Evolutionary conservation across 2,329 filamentous ascomycete genomes (phyloP).

Genomic region (Claviceps spartinae): DNA sequence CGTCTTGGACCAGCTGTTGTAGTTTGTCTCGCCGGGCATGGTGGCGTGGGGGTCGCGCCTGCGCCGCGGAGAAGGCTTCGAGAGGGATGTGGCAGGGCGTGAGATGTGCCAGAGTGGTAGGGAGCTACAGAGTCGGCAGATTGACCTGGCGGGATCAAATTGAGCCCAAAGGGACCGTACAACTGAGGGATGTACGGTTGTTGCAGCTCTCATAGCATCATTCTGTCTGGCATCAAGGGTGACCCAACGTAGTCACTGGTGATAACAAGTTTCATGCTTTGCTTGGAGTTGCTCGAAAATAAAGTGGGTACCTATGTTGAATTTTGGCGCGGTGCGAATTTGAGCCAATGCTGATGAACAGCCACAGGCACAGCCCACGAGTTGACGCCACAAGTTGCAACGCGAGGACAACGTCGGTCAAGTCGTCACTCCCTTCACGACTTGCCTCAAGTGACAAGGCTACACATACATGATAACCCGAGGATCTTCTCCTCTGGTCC

Average conservation of each 20-base stretch:
- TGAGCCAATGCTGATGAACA: too few species aligned
- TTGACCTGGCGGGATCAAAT: constrained; percentile 12
- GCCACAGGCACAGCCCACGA: too few species aligned
- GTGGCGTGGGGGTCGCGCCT: constrained; percentile 6
- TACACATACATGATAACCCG: too few species aligned
- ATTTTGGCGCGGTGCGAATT: neutral
- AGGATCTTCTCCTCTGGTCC: too few species aligned
- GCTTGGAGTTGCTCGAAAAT: neutral
- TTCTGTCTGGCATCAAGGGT: neutral
- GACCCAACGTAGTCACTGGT: neutral
- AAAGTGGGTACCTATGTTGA: neutral
- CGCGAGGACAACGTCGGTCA: too few species aligned
- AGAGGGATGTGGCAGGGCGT: constrained; percentile 7
- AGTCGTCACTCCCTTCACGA: too few species aligned
- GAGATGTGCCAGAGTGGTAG: neutral
- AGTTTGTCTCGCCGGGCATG: constrained; percentile 28
- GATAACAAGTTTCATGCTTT: neutral
- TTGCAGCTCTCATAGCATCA: constrained; percentile 1
- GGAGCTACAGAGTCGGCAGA: constrained; percentile 6
- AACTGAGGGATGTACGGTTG: constrained; percentile 16
- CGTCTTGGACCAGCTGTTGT: constrained; percentile 54
- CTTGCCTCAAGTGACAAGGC: neutral
- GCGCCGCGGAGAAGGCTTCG: neutral
- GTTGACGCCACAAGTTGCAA: too few species aligned
- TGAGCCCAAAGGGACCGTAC: constrained; percentile 13